A percentile compares a stretch with the other conserved stretches of the same genome.
Evolutionary conservation across 192 early-diverging fungal genomes (phyloP).

Genomic region (Umbelopsis ramanniana): DNA sequence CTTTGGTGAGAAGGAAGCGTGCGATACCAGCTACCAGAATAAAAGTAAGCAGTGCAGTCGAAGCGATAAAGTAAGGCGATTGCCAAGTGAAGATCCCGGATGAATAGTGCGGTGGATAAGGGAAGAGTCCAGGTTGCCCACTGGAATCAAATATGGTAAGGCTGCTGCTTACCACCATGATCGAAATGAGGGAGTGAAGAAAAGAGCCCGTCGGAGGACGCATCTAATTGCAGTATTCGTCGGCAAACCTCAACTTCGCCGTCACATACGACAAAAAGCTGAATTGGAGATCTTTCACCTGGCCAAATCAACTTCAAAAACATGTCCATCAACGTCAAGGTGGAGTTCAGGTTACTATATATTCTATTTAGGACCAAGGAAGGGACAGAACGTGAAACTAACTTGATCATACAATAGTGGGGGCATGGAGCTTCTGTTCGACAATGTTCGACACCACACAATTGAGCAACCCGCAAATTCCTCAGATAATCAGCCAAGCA

Average conservation of each 20-base stretch:
- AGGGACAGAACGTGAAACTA: too few species aligned
- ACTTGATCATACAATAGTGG: slow-evolving; percentile 55
- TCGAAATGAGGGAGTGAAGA: not conserved
- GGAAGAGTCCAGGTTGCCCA: slow-evolving; percentile 17
- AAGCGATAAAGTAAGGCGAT: slow-evolving; percentile 32
- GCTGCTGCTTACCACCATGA: not conserved
- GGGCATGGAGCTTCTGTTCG: slow-evolving; percentile 92
- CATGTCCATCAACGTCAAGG: slow-evolving; percentile 24
- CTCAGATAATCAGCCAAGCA: slow-evolving; percentile 44
- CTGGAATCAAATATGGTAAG: slow-evolving; percentile 11
- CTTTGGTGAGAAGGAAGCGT: slow-evolving; percentile 20
- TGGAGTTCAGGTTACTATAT: slow-evolving; percentile 32
- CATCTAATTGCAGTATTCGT: not conserved
- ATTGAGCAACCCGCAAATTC: slow-evolving; percentile 52
- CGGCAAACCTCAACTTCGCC: not conserved
- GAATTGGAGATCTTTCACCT: not conserved
- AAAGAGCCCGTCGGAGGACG: not conserved
- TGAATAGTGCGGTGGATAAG: slow-evolving; percentile 33
- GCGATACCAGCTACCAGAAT: slow-evolving; percentile 27
- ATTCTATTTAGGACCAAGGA: not conserved
- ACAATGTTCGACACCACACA: slow-evolving; percentile 65
- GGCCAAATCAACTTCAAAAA: not conserved
- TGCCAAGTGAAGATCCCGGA: slow-evolving; percentile 27
- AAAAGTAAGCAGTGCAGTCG: slow-evolving; percentile 20
- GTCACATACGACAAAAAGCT: not conserved